phyloP scores from a whole-genome alignment of 345 rosid genomes.

The Psidium guajava region DNA sequence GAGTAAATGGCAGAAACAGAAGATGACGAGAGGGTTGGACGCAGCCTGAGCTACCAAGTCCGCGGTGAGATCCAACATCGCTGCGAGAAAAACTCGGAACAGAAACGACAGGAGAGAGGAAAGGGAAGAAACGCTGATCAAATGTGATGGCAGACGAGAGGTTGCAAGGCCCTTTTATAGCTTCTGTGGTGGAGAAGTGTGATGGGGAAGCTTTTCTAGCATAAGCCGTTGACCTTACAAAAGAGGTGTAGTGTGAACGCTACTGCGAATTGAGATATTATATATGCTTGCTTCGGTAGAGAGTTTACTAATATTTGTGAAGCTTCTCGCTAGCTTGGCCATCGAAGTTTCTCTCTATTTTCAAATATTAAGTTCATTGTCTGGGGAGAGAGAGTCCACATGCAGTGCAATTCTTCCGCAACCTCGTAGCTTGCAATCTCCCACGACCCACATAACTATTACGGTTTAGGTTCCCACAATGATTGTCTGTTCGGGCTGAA shows the following conservation, averaged over 20 bases:
- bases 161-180: neutral
- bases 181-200: slow-evolving; percentile 1
- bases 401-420: neutral
- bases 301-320: neutral
- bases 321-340: neutral
- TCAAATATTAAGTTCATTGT: neutral
- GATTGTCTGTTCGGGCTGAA: neutral
- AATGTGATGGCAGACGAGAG: neutral
- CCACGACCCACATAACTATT: neutral
- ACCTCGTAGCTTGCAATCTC: neutral
- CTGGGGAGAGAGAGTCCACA: neutral
- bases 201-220: slow-evolving; percentile 11
- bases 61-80: slow-evolving; percentile 18
- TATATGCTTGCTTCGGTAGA: neutral
- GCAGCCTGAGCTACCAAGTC: slow-evolving; percentile 28
- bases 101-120: neutral
- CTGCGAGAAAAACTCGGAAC: neutral
- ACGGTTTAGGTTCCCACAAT: neutral
- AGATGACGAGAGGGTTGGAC: slow-evolving; percentile 29
- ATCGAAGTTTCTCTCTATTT: neutral
- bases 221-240: neutral
- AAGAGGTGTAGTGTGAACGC: slow-evolving; percentile 20
- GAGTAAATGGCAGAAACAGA: slow-evolving; percentile 41
- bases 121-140: neutral
- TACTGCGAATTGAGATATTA: neutral